A percentile compares a stretch with the other conserved stretches of the same genome.
These are phyloP conservation scores for Lepidium aucheri DNA, from an alignment of 345 rosid species.

Conservation along the genomic window DNA sequence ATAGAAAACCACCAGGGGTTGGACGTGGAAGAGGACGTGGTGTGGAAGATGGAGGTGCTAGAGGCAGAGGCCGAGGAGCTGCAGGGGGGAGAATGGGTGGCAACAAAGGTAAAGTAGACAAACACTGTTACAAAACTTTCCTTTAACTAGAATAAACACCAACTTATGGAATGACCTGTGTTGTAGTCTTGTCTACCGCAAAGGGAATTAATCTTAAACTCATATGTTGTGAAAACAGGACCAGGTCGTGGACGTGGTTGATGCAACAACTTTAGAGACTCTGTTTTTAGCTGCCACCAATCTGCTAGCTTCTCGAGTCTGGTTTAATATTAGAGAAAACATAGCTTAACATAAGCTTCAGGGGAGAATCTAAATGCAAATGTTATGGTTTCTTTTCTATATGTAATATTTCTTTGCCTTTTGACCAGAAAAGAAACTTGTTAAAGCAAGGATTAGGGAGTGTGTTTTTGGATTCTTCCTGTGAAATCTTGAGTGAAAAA, in stretches of 20 bases:
- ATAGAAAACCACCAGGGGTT: constrained; percentile 32
- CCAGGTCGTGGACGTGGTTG: constrained; percentile 30
- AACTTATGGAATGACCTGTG: not conserved
- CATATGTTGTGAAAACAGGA: constrained; percentile 9
- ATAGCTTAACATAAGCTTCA: not conserved
- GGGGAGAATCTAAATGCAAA: not conserved
- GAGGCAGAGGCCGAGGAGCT: constrained; percentile 25
- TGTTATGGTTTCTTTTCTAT: not conserved
- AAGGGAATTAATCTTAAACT: not conserved
- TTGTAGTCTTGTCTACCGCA: not conserved
- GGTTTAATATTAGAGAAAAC: constrained; percentile 9
- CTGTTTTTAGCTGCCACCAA: not conserved
- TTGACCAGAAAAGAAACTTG: not conserved
- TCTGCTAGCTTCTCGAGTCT: not conserved
- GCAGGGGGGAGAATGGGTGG: constrained; percentile 15
- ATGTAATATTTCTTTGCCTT: not conserved
- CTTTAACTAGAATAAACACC: not conserved
- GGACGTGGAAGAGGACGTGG: constrained; percentile 33
- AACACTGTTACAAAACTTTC: not conserved
- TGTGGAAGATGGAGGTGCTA: constrained; percentile 27
- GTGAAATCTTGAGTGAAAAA: not conserved
- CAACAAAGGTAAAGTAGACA: constrained; percentile 21
- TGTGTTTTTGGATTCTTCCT: not conserved
- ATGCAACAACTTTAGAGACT: not conserved
- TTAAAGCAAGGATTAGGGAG: not conserved